These are phyloP conservation scores for Cyclotella atomus DNA, from an alignment of 108 stramenopile species.

Conservation along the genomic window DNA sequence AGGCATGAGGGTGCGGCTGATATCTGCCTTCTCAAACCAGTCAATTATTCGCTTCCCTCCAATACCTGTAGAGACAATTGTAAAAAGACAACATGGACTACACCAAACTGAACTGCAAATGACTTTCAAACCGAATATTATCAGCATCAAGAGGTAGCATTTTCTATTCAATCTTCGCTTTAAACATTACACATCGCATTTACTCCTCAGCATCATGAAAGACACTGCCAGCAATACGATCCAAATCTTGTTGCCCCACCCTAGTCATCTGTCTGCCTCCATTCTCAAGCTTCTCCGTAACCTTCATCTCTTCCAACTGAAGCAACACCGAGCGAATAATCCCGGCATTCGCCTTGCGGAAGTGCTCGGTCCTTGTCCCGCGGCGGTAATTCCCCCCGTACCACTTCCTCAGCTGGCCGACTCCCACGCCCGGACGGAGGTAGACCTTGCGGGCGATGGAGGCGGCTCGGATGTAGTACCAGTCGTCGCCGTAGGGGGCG, in stretches of 20 bases:
- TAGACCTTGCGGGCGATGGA: conserved; percentile 99
- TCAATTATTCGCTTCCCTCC: no score
- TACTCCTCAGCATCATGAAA: conserved; percentile 76
- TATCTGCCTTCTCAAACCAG: no score
- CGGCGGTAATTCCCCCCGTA: conserved; percentile 95
- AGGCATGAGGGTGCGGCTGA: no score
- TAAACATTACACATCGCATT: no score
- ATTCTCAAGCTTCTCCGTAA: conserved; percentile 86
- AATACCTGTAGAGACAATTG: no score
- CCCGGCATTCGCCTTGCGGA: conserved; percentile 92
- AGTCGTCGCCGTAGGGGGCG: conserved; percentile 98
- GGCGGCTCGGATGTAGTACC: conserved; percentile 99
- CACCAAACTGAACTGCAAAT: no score
- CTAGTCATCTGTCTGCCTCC: conserved; percentile 92
- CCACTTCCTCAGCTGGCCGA: conserved; percentile 96
- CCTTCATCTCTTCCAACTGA: conserved; percentile 95
- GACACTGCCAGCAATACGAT: conserved; percentile 97
- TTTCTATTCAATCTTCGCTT: no score
- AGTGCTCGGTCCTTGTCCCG: conserved; percentile 92
- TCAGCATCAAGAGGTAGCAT: no score
- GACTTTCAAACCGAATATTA: no score
- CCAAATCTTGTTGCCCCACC: conserved; percentile 98
- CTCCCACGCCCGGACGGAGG: conserved; percentile 95
- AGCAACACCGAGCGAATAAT: conserved; percentile 94
- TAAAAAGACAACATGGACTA: no score